phyloP scores from a whole-genome alignment of 148 eudicot genomes.

The Dysphania ambrosioides region DNA sequence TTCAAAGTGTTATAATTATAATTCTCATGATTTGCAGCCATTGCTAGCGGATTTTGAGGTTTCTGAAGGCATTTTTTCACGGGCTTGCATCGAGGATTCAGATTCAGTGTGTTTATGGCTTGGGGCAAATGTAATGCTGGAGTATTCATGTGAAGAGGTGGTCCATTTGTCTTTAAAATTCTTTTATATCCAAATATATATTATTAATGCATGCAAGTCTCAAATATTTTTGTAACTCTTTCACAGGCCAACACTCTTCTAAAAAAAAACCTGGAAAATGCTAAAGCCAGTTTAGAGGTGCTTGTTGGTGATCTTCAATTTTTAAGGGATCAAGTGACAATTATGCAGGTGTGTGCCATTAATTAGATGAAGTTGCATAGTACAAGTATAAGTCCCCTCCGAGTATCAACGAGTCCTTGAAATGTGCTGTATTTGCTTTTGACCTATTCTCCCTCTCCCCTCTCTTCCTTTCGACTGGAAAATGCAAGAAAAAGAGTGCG shows the following conservation, averaged over 20 bases:
- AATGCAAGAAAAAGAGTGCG: background rate
- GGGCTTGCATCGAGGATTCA: constrained; percentile 62
- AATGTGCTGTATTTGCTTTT: background rate
- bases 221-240: constrained; percentile 5
- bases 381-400: background rate
- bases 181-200: background rate
- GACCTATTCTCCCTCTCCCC: background rate
- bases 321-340: constrained; percentile 83
- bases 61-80: constrained; percentile 90
- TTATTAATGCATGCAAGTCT: background rate
- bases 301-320: constrained; percentile 76
- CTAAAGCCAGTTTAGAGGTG: constrained; percentile 86
- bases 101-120: constrained; percentile 94
- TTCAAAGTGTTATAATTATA: background rate
- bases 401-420: background rate
- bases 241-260: constrained; percentile 75
- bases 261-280: constrained; percentile 79
- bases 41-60: constrained; percentile 83
- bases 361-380: background rate
- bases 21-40: constrained; percentile 41
- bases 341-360: constrained; percentile 68
- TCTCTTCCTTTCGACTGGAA: background rate
- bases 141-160: constrained; percentile 96
- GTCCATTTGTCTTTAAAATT: constrained; percentile 11
- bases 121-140: constrained; percentile 94